Percentiles rank a stretch among this genome's conserved stretches.
phyloP scores from a whole-genome alignment of 352 stramenopile species.

The Globisporangium lucens region DNA sequence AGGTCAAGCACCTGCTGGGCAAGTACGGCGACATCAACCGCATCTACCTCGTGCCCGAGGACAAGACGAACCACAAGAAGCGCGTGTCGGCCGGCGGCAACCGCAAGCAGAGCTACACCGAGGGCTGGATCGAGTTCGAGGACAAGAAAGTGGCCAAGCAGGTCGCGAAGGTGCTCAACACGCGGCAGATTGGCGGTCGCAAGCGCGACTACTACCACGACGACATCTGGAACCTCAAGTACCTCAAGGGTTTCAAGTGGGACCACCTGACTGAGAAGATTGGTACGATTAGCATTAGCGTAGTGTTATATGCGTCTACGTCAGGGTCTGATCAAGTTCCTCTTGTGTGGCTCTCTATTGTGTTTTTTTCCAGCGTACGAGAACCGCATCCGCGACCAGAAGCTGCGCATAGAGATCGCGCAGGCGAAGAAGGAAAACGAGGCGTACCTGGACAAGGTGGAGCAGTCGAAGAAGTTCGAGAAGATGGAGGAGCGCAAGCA shows the following conservation, averaged over 20 bases:
- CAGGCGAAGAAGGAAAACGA: conserved; percentile 88
- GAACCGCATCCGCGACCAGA: conserved; percentile 84
- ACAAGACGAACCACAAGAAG: conserved; percentile 91
- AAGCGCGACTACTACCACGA: conserved; percentile 96
- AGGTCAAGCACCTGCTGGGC: conserved; percentile 91
- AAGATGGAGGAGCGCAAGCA: conserved; percentile 84
- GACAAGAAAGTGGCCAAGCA: conserved; percentile 95
- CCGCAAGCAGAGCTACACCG: conserved; percentile 88
- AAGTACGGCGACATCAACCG: conserved; percentile 93
- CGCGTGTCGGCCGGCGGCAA: conserved; percentile 88
- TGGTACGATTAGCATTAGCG: conserved; percentile 47
- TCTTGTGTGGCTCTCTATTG: not conserved
- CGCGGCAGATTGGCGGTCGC: conserved; percentile 89
- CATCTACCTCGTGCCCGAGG: conserved; percentile 97
- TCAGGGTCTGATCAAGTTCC: not conserved
- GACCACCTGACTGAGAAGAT: conserved; percentile 98
- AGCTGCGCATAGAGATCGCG: conserved; percentile 83
- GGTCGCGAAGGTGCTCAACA: conserved; percentile 94
- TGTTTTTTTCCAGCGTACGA: conserved; percentile 49
- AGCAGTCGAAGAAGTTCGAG: conserved; percentile 83
- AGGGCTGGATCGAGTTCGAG: conserved; percentile 99
- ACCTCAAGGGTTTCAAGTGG: conserved; percentile 99
- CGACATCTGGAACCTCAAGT: conserved; percentile 99
- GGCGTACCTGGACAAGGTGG: conserved; percentile 81
- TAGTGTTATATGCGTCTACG: not conserved